phyloP scores from a whole-genome alignment of 805 yeast species.

The Henningerozyma blattae region DNA sequence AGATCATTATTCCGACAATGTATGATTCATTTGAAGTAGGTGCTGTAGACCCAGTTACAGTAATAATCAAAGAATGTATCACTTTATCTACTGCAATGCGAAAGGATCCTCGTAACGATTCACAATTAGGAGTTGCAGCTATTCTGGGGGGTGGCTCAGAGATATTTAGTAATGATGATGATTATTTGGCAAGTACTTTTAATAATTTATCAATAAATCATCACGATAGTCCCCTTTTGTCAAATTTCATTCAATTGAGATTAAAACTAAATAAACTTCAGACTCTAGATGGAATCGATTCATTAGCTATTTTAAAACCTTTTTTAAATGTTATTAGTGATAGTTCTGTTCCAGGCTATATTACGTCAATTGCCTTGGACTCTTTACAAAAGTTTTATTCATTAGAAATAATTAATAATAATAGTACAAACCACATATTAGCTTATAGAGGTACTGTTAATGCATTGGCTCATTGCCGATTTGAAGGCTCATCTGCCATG shows the following conservation, averaged over 20 bases:
- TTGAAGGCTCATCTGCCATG: slow-evolving; percentile 87
- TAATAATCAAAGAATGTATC: slow-evolving; percentile 82
- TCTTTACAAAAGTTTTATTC: slow-evolving; percentile 64
- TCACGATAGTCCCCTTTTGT: slow-evolving; percentile 46
- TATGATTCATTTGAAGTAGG: too few relatives aligned
- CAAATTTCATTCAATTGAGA: slow-evolving; percentile 71
- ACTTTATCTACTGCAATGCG: slow-evolving; percentile 82
- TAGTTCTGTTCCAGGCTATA: slow-evolving; percentile 72
- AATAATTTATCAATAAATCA: slow-evolving; percentile 20
- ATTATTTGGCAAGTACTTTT: slow-evolving; percentile 25
- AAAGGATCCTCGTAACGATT: slow-evolving; percentile 61
- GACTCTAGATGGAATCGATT: slow-evolving; percentile 46
- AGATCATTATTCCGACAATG: too few relatives aligned
- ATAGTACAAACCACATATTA: slow-evolving; percentile 52
- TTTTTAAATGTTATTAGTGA: slow-evolving; percentile 75
- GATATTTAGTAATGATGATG: slow-evolving; percentile 36
- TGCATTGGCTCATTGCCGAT: slow-evolving; percentile 84
- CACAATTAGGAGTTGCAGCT: slow-evolving; percentile 68
- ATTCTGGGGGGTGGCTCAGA: slow-evolving; percentile 56
- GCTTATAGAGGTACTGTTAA: slow-evolving; percentile 31
- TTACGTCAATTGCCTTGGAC: slow-evolving; percentile 70
- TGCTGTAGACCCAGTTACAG: slow-evolving; percentile 65
- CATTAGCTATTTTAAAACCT: slow-evolving; percentile 71
- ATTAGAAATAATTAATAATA: slow-evolving; percentile 48
- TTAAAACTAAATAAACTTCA: slow-evolving; percentile 49